These are phyloP conservation scores for Didymella glomerata DNA, from an alignment of 2,329 filamentous ascomycete genomes.

Conservation along the genomic window DNA sequence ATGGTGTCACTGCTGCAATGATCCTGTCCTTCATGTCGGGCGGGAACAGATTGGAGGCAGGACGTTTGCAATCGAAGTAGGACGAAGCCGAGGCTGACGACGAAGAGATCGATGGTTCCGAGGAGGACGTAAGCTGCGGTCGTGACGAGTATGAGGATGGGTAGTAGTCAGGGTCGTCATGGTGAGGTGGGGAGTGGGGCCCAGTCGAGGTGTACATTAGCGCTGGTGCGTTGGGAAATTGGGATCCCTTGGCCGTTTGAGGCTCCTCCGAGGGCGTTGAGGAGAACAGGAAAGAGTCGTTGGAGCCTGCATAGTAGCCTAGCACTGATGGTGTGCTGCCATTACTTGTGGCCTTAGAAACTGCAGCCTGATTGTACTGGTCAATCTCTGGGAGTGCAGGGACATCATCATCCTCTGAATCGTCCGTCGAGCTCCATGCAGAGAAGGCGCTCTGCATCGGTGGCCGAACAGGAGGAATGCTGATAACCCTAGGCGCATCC, in stretches of 20 bases:
- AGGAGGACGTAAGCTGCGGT: constrained; percentile 42
- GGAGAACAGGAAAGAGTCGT: constrained; percentile 44
- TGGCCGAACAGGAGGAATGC: constrained; percentile 44
- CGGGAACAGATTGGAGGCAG: constrained; percentile 28
- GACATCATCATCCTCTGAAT: constrained; percentile 37
- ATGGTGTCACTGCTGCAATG: constrained; percentile 45
- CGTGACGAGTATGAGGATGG: constrained; percentile 38
- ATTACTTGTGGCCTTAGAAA: constrained; percentile 29
- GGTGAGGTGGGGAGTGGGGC: constrained; percentile 14
- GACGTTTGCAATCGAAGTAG: constrained; percentile 47
- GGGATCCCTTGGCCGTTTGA: constrained; percentile 31
- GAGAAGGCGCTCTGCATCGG: constrained; percentile 48
- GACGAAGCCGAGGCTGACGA: constrained; percentile 39
- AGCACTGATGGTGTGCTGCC: constrained; percentile 43
- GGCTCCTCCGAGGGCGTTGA: constrained; percentile 41
- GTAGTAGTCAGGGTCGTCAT: constrained; percentile 30
- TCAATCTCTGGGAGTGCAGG: constrained; percentile 28
- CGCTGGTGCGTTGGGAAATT: constrained; percentile 32
- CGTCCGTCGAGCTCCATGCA: constrained; percentile 50
- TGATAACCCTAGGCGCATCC: constrained; percentile 37
- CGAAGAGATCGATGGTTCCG: constrained; percentile 44
- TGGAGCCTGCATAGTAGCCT: constrained; percentile 40
- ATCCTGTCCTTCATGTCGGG: constrained; percentile 39
- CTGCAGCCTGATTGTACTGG: constrained; percentile 3
- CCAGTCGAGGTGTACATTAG: constrained; percentile 24